Conservation (phyloP, 306 rosid species). For the Vigna hirtella region DNA sequence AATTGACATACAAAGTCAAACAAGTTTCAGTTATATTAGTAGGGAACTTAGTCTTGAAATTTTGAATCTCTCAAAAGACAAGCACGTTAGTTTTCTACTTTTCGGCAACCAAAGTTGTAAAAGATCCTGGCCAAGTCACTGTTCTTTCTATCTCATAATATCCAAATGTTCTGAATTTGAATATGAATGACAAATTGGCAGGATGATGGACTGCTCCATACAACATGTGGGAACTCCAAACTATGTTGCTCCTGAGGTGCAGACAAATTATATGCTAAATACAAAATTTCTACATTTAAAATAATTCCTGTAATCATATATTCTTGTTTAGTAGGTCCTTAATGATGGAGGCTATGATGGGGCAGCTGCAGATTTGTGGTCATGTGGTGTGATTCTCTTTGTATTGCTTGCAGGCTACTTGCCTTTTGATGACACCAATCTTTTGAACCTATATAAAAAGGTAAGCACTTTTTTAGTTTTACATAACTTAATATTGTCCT, state of each 20-base stretch:
- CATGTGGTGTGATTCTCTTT: conserved; percentile 92
- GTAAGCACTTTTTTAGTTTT: conserved; percentile 56
- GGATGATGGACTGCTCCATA: conserved; percentile 94
- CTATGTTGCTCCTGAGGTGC: conserved; percentile 94
- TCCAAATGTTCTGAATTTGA: conserved; percentile 3
- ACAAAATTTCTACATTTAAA: not conserved
- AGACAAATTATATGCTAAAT: not conserved
- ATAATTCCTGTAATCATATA: conserved; percentile 21
- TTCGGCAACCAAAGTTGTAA: not conserved
- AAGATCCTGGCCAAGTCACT: not conserved
- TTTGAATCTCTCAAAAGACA: not conserved
- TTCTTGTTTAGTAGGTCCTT: conserved; percentile 65
- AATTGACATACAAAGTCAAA: not conserved
- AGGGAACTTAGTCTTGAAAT: conserved; percentile 1
- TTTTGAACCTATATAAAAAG: conserved; percentile 78
- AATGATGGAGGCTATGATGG: conserved; percentile 86
- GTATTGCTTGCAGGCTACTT: conserved; percentile 93
- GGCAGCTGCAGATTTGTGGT: conserved; percentile 92
- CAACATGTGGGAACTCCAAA: conserved; percentile 96
- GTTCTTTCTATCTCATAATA: not conserved
- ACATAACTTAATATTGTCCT: conserved; percentile 26
- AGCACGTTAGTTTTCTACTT: not conserved
- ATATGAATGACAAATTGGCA: conserved; percentile 40
- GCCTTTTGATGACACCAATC: conserved; percentile 89
- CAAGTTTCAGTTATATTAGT: not conserved